Base-by-base conservation (phyloP, 768 basidiomycete species). In the Boletus barrowsii region DNA sequence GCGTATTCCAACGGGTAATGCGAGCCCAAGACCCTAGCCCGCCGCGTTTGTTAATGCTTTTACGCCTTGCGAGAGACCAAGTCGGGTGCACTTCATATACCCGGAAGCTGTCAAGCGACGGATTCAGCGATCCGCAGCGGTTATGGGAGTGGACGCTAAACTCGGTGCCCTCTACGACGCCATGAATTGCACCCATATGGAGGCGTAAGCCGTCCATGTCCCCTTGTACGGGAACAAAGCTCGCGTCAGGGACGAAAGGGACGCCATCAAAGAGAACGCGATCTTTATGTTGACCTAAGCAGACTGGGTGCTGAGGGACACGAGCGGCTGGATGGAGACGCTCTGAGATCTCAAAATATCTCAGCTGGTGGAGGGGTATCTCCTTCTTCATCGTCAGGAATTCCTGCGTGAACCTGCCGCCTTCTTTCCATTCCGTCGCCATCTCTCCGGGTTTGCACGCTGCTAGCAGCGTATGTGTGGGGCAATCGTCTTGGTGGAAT, bases 81-180 rank as follows among this genome's bases (percentile, higher is more conserved):
- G 84, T 83, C 4, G 83, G 71, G 48, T 81, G 73, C 5, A 84
- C 79, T 47, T 81, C 78, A 32, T 73, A 72, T 32, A 80, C 83
- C 32, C 77, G 70, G n/a, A 79, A 76, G 35, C 62, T 75, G 24
- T 79, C 81, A 13, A 85, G 67, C 18, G 75, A 52, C 2, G 81
- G 79, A 57, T 87, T 88, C 45, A 72, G 68, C 8, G 85, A 85
- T 20, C 79, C 79, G n/a, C 71, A 71, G 56, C 75, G 75, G 65
- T 87, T 86, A 65, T 87, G 84, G 20, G 75, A 70, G 63, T 87
- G 84, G 20, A 88, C 43, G 39, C 76, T 78, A 55, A 88, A 76
- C 57, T 85, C 82, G 10, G 78, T 83, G 44, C 84, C 86, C 55
- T 79, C 77, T n/a, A 78, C 75, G 18, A 88, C 72, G 2, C 86